Base-by-base conservation (phyloP, 129 eudicot species). In the Sambucus nigra region DNA sequence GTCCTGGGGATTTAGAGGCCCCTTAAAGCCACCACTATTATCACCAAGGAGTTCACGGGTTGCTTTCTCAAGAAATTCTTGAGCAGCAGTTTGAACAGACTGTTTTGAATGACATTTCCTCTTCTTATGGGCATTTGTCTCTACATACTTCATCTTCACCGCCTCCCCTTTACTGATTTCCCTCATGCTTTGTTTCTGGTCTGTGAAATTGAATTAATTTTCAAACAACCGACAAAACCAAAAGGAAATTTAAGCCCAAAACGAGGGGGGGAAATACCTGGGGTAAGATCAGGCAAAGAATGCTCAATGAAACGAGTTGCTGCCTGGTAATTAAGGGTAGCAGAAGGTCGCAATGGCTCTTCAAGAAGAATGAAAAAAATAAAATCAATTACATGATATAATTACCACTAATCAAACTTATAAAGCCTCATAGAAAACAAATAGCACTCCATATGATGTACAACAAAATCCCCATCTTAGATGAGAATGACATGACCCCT, bases 61-160 rank as follows among this genome's bases (percentile, higher is more conserved):
- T 44, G 99, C 99, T 82, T 91, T 91, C 39, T 86, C 89, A 52
- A 91, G 99, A 77, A 91, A 91, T 25, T 91, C 99, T 44, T 91
- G 81, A 5, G 96, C 87, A 69, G 91, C 96, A 59, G 85, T 53
- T 61, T 69, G 80, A 48, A 81, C 95, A 58, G 95, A 81, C 48
- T 69, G 67, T 51, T 74, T 78, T 9, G 85, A 66, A 47, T 71
- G 86, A 74, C 61, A 71, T 60, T 86, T 91, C 64, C 95, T 91
- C 83, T 66, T 86, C 74, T 86, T 91, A 28, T 71, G 82, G 24
- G 68, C 67, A 75, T 49, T 70, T 58, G 77, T 77, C 23, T 85
- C 95, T 42, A 75, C 41, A 66, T 69, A 71, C 42, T 66, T 80
- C 19, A 47, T 41, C 11, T 58, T 72, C 14, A 61, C 47, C 42